Evolutionary conservation across 345 rosid genomes (phyloP), one percentile per base, ranked within the genome.

Genomic region (Populus deltoides): DNA sequence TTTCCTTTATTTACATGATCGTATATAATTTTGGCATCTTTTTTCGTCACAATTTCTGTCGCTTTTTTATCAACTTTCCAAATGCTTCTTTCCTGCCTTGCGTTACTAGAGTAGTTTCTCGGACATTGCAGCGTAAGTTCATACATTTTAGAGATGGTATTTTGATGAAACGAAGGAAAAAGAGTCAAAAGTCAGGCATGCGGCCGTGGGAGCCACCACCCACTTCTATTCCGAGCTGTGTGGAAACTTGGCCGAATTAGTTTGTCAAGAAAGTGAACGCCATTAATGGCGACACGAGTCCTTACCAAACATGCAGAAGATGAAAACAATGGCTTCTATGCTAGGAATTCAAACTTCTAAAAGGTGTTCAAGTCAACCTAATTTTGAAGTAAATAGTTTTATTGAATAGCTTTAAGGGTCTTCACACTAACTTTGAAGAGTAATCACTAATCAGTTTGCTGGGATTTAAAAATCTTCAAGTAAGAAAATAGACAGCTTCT

Each of bases 181-280:
- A 20, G 31, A 72, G 45, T 24, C n/a, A 22, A 33, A 22, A 24
- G 29, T n/a, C 25, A 31, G 31, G 66, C 36, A 16, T 24, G 36
- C 67, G 59, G 76, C 51, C 36, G 45, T 59, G 76, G 66, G 75
- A 53, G 36, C 75, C 76, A 73, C 76, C 1, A 7, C 12, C 68
- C 66, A 36, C 53, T 8, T 35, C 8, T 18, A 6, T 20, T 2
- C 7, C 9, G 67, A 51, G 57, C 29, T 4, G 36, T 6, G 17
- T 36, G 68, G 76, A 59, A 73, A 41, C 31, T 61, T 18, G 22
- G 11, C 8, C 35, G 38, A 73, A 73, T 35, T 71, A 31, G 9
- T 18, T 51, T 47, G 61, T 27, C 1, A 20, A 27, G 38, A 43
- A 63, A 12, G 16, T 8, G 67, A n/a, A 15, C 51, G 51, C 18